Evolutionary conservation across 768 basidiomycete genomes (phyloP).

Genomic region (Leccinellum luteum): DNA sequence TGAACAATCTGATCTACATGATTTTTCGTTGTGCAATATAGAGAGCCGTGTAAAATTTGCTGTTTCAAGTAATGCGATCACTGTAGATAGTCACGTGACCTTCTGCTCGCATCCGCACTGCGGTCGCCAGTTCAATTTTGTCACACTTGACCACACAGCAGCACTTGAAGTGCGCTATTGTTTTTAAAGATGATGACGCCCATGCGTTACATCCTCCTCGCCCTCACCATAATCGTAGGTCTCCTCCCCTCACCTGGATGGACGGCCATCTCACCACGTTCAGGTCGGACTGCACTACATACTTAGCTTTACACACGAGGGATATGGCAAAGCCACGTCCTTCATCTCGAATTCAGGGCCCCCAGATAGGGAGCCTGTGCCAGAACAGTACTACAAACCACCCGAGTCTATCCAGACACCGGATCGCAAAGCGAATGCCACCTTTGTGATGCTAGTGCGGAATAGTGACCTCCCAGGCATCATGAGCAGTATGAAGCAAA

Average conservation of each 20-base stretch:
- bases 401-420: constrained; percentile 35
- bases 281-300: constrained; percentile 42
- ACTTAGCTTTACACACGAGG: constrained; percentile 42
- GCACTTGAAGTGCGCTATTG: background rate
- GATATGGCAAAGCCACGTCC: constrained; percentile 41
- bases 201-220: constrained; percentile 54
- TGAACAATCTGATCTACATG: no score
- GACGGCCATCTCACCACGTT: constrained; percentile 8
- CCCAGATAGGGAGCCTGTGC: constrained; percentile 57
- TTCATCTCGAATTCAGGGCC: constrained; percentile 32
- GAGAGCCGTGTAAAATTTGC: no score
- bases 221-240: constrained; percentile 46
- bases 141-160: background rate
- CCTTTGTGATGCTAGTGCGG: constrained; percentile 76
- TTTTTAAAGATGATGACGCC: constrained; percentile 52
- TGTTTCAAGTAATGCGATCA: no score
- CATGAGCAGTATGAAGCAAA: constrained; percentile 61
- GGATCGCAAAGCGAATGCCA: constrained; percentile 75
- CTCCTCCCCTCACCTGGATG: background rate
- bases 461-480: constrained; percentile 63
- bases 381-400: constrained; percentile 54
- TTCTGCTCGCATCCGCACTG: no score
- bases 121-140: background rate
- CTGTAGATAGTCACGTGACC: no score
- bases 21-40: no score